These are phyloP conservation scores for Auricularia sp. DNA, from an alignment of 768 basidiomycete genomes.

Conservation along the genomic window DNA sequence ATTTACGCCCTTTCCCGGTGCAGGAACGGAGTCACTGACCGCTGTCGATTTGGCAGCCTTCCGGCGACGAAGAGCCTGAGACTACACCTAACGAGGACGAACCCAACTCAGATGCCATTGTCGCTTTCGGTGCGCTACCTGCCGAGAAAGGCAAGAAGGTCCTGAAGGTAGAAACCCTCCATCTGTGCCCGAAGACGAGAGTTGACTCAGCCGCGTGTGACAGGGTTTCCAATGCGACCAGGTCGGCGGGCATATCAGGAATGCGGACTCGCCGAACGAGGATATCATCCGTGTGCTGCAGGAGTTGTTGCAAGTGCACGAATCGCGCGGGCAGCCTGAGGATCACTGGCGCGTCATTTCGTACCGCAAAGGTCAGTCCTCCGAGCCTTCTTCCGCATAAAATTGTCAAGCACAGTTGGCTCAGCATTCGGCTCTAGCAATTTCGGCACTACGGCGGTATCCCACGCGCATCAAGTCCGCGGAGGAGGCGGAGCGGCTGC, in stretches of 20 bases:
- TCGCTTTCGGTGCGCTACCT: no score
- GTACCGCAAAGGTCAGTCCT: constrained; percentile 52
- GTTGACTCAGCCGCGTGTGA: not conserved
- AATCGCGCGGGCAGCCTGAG: constrained; percentile 46
- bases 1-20: no score
- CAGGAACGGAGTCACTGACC: no score
- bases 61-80: constrained; percentile 18
- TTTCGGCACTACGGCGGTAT: constrained; percentile 45
- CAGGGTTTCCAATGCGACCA: constrained; percentile 63
- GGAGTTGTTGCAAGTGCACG: constrained; percentile 56
- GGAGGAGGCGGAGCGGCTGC: constrained; percentile 48
- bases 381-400: not conserved
- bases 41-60: not conserved
- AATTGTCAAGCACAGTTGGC: not conserved
- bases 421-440: constrained; percentile 29
- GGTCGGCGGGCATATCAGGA: constrained; percentile 24
- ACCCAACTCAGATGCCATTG: constrained; percentile 12
- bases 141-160: not conserved
- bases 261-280: constrained; percentile 44
- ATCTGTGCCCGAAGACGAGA: not conserved
- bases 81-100: constrained; percentile 25
- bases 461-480: constrained; percentile 47
- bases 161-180: constrained; percentile 2
- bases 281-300: constrained; percentile 67
- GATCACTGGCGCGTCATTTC: constrained; percentile 58